These are phyloP conservation scores for Lachnellula hyalina DNA, from an alignment of 2,329 filamentous ascomycete species.

Conservation along the genomic window DNA sequence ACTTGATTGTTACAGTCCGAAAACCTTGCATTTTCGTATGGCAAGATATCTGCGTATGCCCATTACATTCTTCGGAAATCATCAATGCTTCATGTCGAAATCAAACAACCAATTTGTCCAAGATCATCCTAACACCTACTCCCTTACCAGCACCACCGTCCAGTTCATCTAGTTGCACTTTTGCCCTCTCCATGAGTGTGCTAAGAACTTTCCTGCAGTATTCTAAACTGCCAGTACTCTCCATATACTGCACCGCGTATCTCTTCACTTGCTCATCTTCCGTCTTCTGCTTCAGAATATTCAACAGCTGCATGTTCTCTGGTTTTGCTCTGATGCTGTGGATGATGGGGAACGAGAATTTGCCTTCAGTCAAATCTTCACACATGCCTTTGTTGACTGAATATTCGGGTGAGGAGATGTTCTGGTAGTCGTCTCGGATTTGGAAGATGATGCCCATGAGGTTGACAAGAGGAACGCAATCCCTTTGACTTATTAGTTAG, in stretches of 20 bases:
- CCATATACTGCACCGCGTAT: conserved; percentile 89
- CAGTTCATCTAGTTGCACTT: conserved; percentile 56
- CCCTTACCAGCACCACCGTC: conserved; percentile 55
- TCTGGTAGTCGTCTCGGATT: conserved; percentile 91
- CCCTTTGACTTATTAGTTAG: conserved; percentile 34
- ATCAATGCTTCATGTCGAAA: neutral
- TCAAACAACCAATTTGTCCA: conserved; percentile 56
- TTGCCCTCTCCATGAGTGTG: conserved; percentile 59
- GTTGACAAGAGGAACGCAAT: conserved; percentile 81
- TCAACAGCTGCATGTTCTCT: conserved; percentile 73
- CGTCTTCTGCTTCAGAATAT: conserved; percentile 88
- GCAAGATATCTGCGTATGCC: neutral
- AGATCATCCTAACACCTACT: conserved; percentile 56
- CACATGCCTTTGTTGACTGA: conserved; percentile 86
- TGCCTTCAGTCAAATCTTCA: conserved; percentile 93
- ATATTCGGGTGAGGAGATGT: conserved; percentile 71
- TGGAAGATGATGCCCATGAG: conserved; percentile 82
- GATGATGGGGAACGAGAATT: conserved; percentile 94
- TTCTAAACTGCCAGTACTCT: conserved; percentile 80
- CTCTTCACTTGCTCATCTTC: conserved; percentile 81
- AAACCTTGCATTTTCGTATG: too few species aligned
- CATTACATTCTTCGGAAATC: neutral
- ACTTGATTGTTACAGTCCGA: too few species aligned
- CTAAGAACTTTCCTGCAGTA: conserved; percentile 69
- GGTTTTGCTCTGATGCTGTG: conserved; percentile 80